Evolutionary conservation across 306 rosid genomes (phyloP).

Genomic region (Trifolium subterraneum): DNA sequence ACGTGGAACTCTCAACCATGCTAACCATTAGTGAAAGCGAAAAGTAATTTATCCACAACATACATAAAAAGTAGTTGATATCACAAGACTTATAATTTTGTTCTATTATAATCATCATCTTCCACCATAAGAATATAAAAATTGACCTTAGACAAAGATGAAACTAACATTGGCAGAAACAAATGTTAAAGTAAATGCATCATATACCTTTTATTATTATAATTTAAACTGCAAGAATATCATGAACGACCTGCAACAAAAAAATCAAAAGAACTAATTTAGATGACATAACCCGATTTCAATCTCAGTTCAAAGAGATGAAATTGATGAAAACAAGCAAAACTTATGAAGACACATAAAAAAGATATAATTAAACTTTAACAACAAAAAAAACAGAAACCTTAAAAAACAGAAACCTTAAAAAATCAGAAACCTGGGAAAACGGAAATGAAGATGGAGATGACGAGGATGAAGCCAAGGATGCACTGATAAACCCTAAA

Average conservation of each 20-base stretch:
- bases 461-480: slow-evolving; percentile 38
- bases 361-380: slow-evolving; percentile 7
- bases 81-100: slow-evolving; percentile 21
- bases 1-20: neutral
- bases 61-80: slow-evolving; percentile 5
- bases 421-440: slow-evolving; percentile 35
- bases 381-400: neutral
- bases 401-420: slow-evolving; percentile 11
- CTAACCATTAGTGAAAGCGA: neutral
- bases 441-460: slow-evolving; percentile 37
- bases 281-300: slow-evolving; percentile 21
- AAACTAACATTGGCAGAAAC: too few relatives aligned
- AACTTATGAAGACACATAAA: slow-evolving; percentile 32
- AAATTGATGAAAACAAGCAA: slow-evolving; percentile 10
- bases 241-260: slow-evolving; percentile 53
- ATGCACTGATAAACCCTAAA: slow-evolving; percentile 50
- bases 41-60: slow-evolving; percentile 33
- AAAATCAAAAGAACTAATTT: slow-evolving; percentile 23
- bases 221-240: slow-evolving; percentile 3
- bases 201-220: neutral
- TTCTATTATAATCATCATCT: slow-evolving; percentile 13
- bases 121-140: slow-evolving; percentile 32
- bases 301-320: slow-evolving; percentile 9
- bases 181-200: too few relatives aligned
- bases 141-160: neutral